Evolutionary conservation across 768 basidiomycete genomes (phyloP).

Genomic region (Chlorophyllum brunneum): DNA sequence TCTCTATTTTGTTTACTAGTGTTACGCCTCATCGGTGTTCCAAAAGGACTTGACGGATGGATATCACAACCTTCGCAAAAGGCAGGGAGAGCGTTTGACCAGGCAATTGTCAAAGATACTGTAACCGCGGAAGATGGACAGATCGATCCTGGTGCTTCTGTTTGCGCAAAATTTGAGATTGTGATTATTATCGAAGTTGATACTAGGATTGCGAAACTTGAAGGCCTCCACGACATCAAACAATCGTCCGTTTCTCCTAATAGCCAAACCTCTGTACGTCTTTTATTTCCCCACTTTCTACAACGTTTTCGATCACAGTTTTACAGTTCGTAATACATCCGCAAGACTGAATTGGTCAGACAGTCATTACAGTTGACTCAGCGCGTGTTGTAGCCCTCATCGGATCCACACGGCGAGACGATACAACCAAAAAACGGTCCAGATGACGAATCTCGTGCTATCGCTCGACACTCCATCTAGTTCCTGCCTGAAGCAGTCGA

Average conservation of each 20-base stretch:
- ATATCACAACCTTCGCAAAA: slow-evolving; percentile 40
- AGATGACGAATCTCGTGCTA: slow-evolving; percentile 38
- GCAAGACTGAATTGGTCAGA: slow-evolving; percentile 40
- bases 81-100: slow-evolving; percentile 43
- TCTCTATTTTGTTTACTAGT: slow-evolving; percentile 22
- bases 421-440: slow-evolving; percentile 41
- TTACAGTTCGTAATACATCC: slow-evolving; percentile 38
- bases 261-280: slow-evolving; percentile 36
- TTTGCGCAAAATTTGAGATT: slow-evolving; percentile 46
- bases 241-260: slow-evolving; percentile 39
- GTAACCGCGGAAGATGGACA: slow-evolving; percentile 44
- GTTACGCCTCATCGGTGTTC: slow-evolving; percentile 31
- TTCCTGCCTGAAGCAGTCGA: slow-evolving; percentile 39
- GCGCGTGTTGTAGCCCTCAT: slow-evolving; percentile 44
- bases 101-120: slow-evolving; percentile 49
- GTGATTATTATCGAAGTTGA: slow-evolving; percentile 49
- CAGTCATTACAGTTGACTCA: slow-evolving; percentile 43
- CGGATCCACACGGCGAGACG: slow-evolving; percentile 38
- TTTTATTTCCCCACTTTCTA: not conserved
- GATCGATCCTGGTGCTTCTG: slow-evolving; percentile 45
- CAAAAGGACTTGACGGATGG: slow-evolving; percentile 47
- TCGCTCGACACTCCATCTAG: slow-evolving; percentile 40
- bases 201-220: slow-evolving; percentile 41
- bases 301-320: too few species aligned
- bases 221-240: slow-evolving; percentile 47